Percentiles rank a stretch among this genome's conserved stretches.
Conservation (phyloP, 495 filamentous ascomycete genomes). For the Penicillium angulare region DNA sequence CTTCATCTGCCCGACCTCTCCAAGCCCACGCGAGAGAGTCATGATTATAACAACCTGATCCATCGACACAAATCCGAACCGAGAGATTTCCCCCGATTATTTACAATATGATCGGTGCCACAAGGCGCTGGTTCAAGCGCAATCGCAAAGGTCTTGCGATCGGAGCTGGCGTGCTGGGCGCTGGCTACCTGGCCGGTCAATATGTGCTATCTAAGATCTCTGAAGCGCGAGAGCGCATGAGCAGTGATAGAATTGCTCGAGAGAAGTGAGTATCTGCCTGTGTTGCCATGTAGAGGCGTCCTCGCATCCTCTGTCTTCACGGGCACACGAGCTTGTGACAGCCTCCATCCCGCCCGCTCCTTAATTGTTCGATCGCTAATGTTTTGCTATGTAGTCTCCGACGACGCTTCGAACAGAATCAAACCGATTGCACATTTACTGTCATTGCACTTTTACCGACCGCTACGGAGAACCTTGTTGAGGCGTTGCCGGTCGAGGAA, state of each 20-base stretch:
- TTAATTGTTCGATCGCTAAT: constrained; percentile 14
- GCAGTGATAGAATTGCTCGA: constrained; percentile 86
- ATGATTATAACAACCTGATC: not conserved
- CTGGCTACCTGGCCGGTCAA: constrained; percentile 87
- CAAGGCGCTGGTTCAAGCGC: constrained; percentile 83
- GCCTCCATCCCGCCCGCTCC: constrained; percentile 11
- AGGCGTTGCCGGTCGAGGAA: constrained; percentile 83
- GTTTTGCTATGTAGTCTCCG: constrained; percentile 62
- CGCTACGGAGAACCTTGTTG: constrained; percentile 82
- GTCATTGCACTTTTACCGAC: constrained; percentile 92
- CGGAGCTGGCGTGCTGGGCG: constrained; percentile 80
- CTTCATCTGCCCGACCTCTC: constrained; percentile 10
- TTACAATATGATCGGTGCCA: constrained; percentile 72
- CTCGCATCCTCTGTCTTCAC: constrained; percentile 3
- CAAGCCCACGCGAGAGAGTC: constrained; percentile 1
- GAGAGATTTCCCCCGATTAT: constrained; percentile 11
- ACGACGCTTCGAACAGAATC: constrained; percentile 95
- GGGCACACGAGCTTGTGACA: constrained; percentile 14
- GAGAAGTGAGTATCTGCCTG: constrained; percentile 72
- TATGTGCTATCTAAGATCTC: constrained; percentile 89
- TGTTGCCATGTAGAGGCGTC: not conserved
- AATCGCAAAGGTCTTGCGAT: constrained; percentile 89
- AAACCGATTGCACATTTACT: constrained; percentile 98
- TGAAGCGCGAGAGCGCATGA: constrained; percentile 92
- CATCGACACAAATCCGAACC: not conserved